Conservation (phyloP, 1,284 basidiomycete genomes). For the Dichomitus squalens region DNA sequence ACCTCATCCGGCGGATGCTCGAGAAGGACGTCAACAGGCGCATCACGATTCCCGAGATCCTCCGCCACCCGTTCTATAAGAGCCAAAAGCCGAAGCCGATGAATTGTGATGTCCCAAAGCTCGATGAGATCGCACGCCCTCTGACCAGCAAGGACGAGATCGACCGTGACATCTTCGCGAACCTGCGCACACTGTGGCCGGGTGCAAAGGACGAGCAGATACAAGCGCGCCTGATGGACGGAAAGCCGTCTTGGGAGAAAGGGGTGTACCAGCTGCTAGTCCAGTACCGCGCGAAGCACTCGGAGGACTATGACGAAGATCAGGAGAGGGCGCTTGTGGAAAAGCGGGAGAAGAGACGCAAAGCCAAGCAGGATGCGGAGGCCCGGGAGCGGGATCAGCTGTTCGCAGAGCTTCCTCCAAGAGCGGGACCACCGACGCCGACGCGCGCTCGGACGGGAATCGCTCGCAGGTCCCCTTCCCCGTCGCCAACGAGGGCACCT, state of each 20-base stretch:
- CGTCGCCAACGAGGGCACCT: slow-evolving; percentile 20
- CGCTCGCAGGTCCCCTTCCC: slow-evolving; percentile 16
- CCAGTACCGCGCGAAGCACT: slow-evolving; percentile 72
- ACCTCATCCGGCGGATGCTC: slow-evolving; percentile 89
- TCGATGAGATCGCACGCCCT: slow-evolving; percentile 71
- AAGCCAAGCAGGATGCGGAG: slow-evolving; percentile 20
- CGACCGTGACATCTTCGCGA: slow-evolving; percentile 89
- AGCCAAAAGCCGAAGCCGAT: slow-evolving; percentile 57
- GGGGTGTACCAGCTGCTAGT: slow-evolving; percentile 87
- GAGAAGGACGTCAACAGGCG: slow-evolving; percentile 80
- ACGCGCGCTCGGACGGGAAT: slow-evolving; percentile 40
- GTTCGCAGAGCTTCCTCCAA: slow-evolving; percentile 45
- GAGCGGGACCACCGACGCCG: slow-evolving; percentile 63
- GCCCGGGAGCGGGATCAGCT: slow-evolving; percentile 15
- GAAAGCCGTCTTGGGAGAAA: slow-evolving; percentile 87
- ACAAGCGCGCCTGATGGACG: slow-evolving; percentile 61
- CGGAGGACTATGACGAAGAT: slow-evolving; percentile 70
- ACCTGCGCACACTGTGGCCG: slow-evolving; percentile 91
- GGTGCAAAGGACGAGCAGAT: slow-evolving; percentile 75
- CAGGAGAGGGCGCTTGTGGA: slow-evolving; percentile 43
- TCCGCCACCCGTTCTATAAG: slow-evolving; percentile 88
- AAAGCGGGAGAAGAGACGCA: slow-evolving; percentile 32
- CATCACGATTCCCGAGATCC: slow-evolving; percentile 89
- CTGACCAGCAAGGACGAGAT: slow-evolving; percentile 65
- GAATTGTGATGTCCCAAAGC: slow-evolving; percentile 59